Evolutionary conservation across 2,329 filamentous ascomycete genomes (phyloP), one percentile per base, ranked within the genome.

Genomic region (Fusarium albidum): DNA sequence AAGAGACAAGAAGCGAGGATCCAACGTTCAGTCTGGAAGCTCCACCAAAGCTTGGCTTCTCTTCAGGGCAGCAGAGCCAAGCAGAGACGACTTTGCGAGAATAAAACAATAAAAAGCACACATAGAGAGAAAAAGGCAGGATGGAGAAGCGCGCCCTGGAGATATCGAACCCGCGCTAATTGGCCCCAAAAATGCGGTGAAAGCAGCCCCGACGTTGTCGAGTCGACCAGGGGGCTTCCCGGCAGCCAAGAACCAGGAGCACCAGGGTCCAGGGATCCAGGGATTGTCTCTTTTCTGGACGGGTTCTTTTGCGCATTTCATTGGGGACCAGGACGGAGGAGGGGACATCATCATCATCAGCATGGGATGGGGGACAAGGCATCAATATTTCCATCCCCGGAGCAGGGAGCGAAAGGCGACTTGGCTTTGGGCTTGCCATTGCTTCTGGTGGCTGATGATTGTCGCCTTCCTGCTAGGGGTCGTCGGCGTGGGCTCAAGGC

Each of bases 161-260:
- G 49, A 46, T 39, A 44, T 48, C 53, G 31, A 41, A 43, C 45
- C 49, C 50, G 49, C 52, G 58, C 56, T 53, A 50, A 54, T 62
- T 63, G 61, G 32, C 58, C 50, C 49, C 51, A 58, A 67, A 67
- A 60, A 66, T 67, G 65, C 65, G 65, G 65, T 67, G 65, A 67
- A 67, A 67, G 65, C 52, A 50, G 52, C 44, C n/a, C 56, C 61
- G 54, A 52, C 51, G 52, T 52, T 56, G 50, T 57, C 55, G 52
- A 40, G 46, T 39, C 33, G 40, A 64, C 65, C 46, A 52, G 65
- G 65, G n/a, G 61, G 65, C 47, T 65, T 65, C 65, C 65, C 42
- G 40, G 65, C 41, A 43, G 42, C 55, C 46, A 52, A 52, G 52
- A 14, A 32, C 12, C 45, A 40, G 44, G 37, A 26, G 27, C 26